Conservation (phyloP, 495 filamentous ascomycete genomes). For the Neurospora sp. region DNA sequence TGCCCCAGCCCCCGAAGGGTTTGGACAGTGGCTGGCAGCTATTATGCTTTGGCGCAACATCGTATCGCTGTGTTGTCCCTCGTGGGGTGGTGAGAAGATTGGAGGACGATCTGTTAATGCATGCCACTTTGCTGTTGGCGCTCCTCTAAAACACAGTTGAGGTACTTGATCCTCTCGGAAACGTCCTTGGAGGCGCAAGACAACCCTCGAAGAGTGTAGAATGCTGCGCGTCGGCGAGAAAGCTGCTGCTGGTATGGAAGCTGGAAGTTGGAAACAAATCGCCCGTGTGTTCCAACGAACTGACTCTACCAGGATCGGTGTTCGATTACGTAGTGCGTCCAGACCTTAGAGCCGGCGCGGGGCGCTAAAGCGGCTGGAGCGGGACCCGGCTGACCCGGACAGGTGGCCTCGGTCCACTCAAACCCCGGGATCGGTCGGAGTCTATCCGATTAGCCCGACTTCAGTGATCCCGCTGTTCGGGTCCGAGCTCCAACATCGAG, state of each 20-base stretch:
- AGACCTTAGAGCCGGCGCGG: not conserved
- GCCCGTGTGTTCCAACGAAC: not conserved
- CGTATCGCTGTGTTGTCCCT: not conserved
- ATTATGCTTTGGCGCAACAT: not conserved
- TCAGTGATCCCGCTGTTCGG: not conserved
- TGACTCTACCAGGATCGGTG: not conserved
- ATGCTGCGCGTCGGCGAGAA: not conserved
- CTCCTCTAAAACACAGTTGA: not conserved
- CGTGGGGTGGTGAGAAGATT: not conserved
- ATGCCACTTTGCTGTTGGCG: not conserved
- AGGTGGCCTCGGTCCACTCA: not conserved
- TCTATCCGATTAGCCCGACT: not conserved
- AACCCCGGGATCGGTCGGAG: not conserved
- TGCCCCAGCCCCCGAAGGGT: not conserved
- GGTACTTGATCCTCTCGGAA: not conserved
- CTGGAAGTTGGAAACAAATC: not conserved
- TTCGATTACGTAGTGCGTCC: not conserved
- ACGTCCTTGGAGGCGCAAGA: not conserved
- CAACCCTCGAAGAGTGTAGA: not conserved
- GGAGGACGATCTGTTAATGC: not conserved
- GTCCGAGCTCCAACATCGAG: not conserved
- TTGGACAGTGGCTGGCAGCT: not conserved
- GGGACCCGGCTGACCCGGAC: not conserved
- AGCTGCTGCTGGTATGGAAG: not conserved
- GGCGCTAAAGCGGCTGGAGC: not conserved